Percentiles rank a stretch among this genome's conserved stretches.
phyloP scores from a whole-genome alignment of 2,329 filamentous ascomycete species.

The Xylogone sp. region DNA sequence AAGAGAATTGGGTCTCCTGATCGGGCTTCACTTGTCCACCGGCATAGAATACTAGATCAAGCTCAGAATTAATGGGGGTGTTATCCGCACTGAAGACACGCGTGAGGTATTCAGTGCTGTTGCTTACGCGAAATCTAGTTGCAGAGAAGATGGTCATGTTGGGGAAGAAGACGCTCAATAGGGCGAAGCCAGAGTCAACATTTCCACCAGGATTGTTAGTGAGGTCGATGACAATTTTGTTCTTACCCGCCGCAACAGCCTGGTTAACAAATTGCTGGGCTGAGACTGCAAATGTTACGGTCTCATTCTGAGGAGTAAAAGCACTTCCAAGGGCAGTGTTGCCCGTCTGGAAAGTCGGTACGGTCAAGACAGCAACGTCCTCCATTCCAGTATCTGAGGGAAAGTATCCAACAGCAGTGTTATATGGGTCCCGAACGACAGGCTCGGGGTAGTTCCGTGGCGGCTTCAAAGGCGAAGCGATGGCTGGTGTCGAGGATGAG shows the following conservation, averaged over 20 bases:
- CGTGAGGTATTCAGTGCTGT: slow-evolving; percentile 34
- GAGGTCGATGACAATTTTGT: slow-evolving; percentile 57
- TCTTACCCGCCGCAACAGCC: slow-evolving; percentile 46
- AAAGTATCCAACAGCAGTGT: neutral
- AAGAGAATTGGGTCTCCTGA: slow-evolving; percentile 24
- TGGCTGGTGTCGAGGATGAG: no score
- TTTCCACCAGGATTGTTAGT: slow-evolving; percentile 55
- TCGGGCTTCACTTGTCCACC: neutral
- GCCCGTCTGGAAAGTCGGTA: neutral
- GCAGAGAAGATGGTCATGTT: slow-evolving; percentile 43
- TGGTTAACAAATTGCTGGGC: slow-evolving; percentile 2
- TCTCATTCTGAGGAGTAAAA: neutral
- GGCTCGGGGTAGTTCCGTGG: neutral
- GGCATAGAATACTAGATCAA: neutral
- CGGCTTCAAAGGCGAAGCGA: neutral
- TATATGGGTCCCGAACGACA: neutral
- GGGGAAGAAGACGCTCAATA: slow-evolving; percentile 55
- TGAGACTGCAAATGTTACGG: neutral
- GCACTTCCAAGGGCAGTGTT: neutral
- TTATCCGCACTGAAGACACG: neutral
- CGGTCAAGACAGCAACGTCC: neutral
- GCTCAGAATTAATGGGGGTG: slow-evolving; percentile 4
- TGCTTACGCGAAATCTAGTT: slow-evolving; percentile 46
- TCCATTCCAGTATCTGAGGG: neutral
- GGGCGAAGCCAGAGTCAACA: slow-evolving; percentile 56